Evolutionary conservation across 495 filamentous ascomycete species (phyloP).

Genomic region (Xylaria castorea): DNA sequence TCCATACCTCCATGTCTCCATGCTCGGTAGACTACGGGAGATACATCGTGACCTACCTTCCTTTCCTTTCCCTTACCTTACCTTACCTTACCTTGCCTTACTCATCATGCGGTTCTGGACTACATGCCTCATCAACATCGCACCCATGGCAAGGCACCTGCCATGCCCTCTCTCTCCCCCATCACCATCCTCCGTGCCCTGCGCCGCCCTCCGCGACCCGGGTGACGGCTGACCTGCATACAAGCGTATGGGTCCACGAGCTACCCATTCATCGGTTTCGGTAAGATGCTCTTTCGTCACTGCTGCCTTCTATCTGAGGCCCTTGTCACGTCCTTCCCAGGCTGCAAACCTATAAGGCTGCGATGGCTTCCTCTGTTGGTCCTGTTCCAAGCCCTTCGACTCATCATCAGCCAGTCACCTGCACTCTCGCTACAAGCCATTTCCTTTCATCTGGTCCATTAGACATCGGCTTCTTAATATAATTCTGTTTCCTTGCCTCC

Average conservation of each 20-base stretch:
- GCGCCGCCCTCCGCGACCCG: constrained; percentile 41
- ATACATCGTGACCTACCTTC: constrained; percentile 10
- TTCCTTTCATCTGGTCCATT: constrained; percentile 36
- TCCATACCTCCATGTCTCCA: background rate
- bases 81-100: constrained; percentile 33
- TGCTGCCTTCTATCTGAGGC: constrained; percentile 37
- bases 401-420: constrained; percentile 44
- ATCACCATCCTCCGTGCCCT: constrained; percentile 30
- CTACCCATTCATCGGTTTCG: constrained; percentile 25
- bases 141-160: constrained; percentile 35
- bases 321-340: constrained; percentile 36
- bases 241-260: constrained; percentile 35
- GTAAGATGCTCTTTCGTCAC: constrained; percentile 36
- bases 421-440: constrained; percentile 40
- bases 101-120: constrained; percentile 3
- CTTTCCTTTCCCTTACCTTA: background rate
- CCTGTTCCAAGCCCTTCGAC: constrained; percentile 41
- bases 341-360: constrained; percentile 49
- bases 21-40: constrained; percentile 7
- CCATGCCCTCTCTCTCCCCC: constrained; percentile 11
- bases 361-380: constrained; percentile 42
- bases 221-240: constrained; percentile 41
- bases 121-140: background rate
- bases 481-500: constrained; percentile 33
- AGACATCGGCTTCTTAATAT: constrained; percentile 37